These are phyloP conservation scores for Candida ascalaphidarum DNA, from an alignment of 805 yeast species.

Conservation along the genomic window DNA sequence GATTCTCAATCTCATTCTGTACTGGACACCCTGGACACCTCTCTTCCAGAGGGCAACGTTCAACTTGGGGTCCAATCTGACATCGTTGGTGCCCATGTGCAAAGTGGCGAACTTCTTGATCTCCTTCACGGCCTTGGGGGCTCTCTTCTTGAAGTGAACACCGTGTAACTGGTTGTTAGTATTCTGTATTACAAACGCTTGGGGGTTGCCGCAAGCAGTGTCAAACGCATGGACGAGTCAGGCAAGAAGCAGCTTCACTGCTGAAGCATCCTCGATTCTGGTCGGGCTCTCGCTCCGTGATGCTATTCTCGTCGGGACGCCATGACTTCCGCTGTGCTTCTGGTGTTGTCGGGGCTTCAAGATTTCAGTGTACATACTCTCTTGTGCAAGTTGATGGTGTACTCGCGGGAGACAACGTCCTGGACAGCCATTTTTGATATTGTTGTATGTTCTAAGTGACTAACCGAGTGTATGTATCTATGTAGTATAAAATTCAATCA, in stretches of 20 bases:
- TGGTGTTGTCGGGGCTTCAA: too few relatives aligned
- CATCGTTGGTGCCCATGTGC: conserved; percentile 99
- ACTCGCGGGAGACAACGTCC: conserved; percentile 99
- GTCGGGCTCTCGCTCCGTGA: too few relatives aligned
- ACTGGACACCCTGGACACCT: conserved; percentile 99
- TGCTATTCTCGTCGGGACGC: too few relatives aligned
- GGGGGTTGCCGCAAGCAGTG: too few relatives aligned
- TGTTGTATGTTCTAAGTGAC: conserved; percentile 9
- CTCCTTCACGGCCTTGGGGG: conserved; percentile 99
- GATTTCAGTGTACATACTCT: conserved; percentile 63
- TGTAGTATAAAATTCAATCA: conserved; percentile 7
- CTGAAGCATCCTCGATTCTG: neutral
- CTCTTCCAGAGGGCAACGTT: conserved; percentile 99
- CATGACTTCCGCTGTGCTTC: too few relatives aligned
- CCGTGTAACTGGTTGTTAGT: conserved; percentile 81
- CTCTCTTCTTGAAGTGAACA: conserved; percentile 98
- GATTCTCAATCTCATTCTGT: conserved; percentile 97
- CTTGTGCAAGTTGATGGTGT: conserved; percentile 99
- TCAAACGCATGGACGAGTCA: neutral
- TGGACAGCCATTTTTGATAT: conserved; percentile 67
- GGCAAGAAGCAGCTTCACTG: neutral
- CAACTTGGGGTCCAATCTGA: conserved; percentile 97
- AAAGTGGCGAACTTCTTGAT: conserved; percentile 96
- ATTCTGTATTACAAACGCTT: conserved; percentile 8
- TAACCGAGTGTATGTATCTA: too few relatives aligned